Conservation (phyloP, 140 eudicot species). For the Stevia rebaudiana region DNA sequence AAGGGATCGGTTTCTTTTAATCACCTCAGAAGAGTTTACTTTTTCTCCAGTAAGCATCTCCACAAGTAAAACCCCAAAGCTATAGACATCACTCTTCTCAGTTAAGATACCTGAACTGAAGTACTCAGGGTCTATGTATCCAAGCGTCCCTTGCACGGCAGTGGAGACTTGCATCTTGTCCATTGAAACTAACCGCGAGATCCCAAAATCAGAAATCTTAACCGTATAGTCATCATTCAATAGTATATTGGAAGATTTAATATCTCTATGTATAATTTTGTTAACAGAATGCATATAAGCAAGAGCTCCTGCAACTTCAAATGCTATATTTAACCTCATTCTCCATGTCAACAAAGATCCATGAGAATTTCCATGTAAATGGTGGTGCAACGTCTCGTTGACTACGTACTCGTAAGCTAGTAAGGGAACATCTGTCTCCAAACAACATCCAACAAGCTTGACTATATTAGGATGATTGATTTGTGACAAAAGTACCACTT, state of each 20-base stretch:
- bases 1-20: slow-evolving; percentile 10
- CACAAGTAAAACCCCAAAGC: slow-evolving; percentile 28
- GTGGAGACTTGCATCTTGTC: slow-evolving; percentile 24
- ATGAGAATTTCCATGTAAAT: slow-evolving; percentile 26
- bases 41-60: slow-evolving; percentile 28
- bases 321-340: slow-evolving; percentile 17
- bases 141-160: slow-evolving; percentile 26
- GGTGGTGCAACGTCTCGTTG: slow-evolving; percentile 38
- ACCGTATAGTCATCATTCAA: slow-evolving; percentile 14
- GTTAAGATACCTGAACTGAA: slow-evolving; percentile 26
- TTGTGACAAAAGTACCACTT: slow-evolving; percentile 38
- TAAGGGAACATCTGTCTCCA: slow-evolving; percentile 40
- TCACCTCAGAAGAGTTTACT: not conserved
- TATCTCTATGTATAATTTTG: slow-evolving; percentile 26
- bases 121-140: slow-evolving; percentile 29
- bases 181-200: slow-evolving; percentile 16
- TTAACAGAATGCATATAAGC: slow-evolving; percentile 26
- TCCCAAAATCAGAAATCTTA: slow-evolving; percentile 30
- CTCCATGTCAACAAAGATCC: slow-evolving; percentile 27
- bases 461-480: slow-evolving; percentile 40
- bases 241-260: slow-evolving; percentile 20
- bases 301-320: slow-evolving; percentile 27
- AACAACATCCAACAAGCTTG: slow-evolving; percentile 40
- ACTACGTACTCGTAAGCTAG: slow-evolving; percentile 39
- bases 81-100: slow-evolving; percentile 22